Evolutionary conservation across 257 asterid species (phyloP).

Genomic region (Gardenia jasminoides): DNA sequence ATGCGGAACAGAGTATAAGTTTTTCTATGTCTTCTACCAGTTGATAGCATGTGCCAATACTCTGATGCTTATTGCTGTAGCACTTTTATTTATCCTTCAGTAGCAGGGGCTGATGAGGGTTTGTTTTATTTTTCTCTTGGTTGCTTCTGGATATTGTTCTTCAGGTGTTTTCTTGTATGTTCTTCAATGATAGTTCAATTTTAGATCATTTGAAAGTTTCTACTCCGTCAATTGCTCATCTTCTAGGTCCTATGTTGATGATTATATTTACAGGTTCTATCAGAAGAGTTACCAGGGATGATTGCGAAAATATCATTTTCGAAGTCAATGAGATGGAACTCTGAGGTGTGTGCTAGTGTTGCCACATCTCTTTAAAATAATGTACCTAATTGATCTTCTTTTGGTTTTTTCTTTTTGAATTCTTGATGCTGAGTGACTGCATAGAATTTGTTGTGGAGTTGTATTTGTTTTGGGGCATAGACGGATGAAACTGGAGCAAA

Average conservation of each 20-base stretch:
- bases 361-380: background rate
- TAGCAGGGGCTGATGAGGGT: too few species aligned
- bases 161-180: background rate
- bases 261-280: conserved; percentile 62
- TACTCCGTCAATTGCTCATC: background rate
- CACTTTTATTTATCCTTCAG: background rate
- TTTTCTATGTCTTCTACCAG: background rate
- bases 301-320: conserved; percentile 77
- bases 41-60: background rate
- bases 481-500: background rate
- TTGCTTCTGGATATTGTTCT: background rate
- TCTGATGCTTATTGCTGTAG: background rate
- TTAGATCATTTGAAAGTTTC: too few species aligned
- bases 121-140: background rate
- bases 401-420: background rate
- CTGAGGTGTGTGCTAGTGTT: conserved; percentile 61
- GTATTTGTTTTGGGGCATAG: background rate
- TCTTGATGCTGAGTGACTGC: background rate
- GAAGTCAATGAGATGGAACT: conserved; percentile 98
- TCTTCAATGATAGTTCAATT: background rate
- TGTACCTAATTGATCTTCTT: background rate
- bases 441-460: too few species aligned
- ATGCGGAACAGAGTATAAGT: background rate
- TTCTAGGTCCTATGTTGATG: conserved; percentile 14
- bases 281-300: conserved; percentile 71